A percentile compares a stretch with the other conserved stretches of the same genome.
These are phyloP conservation scores for Phytophthora citricola DNA, from an alignment of 352 stramenopile species.

Conservation along the genomic window DNA sequence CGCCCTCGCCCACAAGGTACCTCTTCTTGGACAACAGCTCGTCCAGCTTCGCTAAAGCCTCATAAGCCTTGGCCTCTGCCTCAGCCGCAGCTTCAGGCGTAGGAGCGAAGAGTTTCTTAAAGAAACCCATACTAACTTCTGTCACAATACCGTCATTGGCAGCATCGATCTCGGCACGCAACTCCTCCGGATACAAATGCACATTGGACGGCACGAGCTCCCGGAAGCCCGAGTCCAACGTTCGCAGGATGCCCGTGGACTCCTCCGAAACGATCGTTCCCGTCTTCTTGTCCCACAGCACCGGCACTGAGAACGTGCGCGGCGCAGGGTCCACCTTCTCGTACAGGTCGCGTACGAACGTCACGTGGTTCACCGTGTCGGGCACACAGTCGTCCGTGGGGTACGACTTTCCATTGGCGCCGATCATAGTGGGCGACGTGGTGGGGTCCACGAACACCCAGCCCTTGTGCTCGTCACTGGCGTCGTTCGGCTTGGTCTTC, in stretches of 20 bases:
- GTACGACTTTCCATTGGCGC: slow-evolving; percentile 26
- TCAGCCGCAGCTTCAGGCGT: slow-evolving; percentile 4
- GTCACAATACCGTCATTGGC: slow-evolving; percentile 6
- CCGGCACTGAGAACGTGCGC: slow-evolving; percentile 53
- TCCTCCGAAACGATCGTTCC: slow-evolving; percentile 86
- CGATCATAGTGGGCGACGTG: not conserved
- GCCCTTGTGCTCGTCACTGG: slow-evolving; percentile 38
- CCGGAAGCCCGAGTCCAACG: slow-evolving; percentile 53
- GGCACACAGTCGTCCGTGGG: slow-evolving; percentile 24
- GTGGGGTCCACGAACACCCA: slow-evolving; percentile 45
- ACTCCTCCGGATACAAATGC: slow-evolving; percentile 47
- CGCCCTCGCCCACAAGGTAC: slow-evolving; percentile 30
- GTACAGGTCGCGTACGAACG: slow-evolving; percentile 49
- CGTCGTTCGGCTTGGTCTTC: slow-evolving; percentile 50
- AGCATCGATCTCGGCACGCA: slow-evolving; percentile 30
- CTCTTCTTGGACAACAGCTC: slow-evolving; percentile 26
- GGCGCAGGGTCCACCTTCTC: slow-evolving; percentile 32
- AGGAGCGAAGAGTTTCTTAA: not conserved
- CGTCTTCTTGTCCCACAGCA: slow-evolving; percentile 79
- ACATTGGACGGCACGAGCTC: slow-evolving; percentile 42
- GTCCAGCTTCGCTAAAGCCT: not conserved
- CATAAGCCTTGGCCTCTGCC: not conserved
- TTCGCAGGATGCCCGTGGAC: slow-evolving; percentile 76
- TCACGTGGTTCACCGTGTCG: slow-evolving; percentile 38
- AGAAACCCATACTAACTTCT: slow-evolving; percentile 1